Evolutionary conservation across 139 green algal genomes (phyloP).

Genomic region (Chlamydomonas sp.): DNA sequence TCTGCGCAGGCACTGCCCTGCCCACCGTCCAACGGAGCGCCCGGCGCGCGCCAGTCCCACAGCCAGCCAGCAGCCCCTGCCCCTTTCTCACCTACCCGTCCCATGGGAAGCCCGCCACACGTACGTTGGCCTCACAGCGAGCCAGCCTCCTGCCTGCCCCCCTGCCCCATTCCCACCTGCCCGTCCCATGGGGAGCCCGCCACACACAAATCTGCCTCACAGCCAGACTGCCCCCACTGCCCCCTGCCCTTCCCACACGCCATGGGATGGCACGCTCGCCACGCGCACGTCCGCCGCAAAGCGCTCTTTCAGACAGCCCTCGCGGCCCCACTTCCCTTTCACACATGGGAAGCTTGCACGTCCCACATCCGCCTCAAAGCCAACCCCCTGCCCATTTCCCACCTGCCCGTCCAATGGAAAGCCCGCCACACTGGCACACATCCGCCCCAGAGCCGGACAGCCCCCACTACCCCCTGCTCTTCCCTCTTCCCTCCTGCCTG

Average conservation of each 20-base stretch:
- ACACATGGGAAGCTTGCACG: slow-evolving; percentile 15
- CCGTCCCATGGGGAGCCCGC: slow-evolving; percentile 27
- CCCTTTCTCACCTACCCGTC: slow-evolving; percentile 13
- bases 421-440: slow-evolving; percentile 15
- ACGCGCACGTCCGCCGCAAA: no score
- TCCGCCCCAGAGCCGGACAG: background rate
- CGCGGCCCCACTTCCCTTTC: background rate
- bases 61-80: background rate
- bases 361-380: background rate
- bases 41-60: background rate
- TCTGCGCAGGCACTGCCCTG: no score
- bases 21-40: slow-evolving; percentile 20
- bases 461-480: background rate
- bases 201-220: slow-evolving; percentile 17
- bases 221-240: background rate
- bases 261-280: no score
- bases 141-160: background rate
- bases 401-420: slow-evolving; percentile 20
- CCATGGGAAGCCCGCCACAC: slow-evolving; percentile 19
- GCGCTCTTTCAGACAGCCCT: no score
- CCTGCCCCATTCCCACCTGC: slow-evolving; percentile 4
- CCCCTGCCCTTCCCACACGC: background rate
- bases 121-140: background rate
- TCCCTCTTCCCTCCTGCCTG: slow-evolving; percentile 1
- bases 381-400: background rate